Evolutionary conservation across 2,329 filamentous ascomycete species (phyloP).

Genomic region (Thermothelomyces thermophilus): DNA sequence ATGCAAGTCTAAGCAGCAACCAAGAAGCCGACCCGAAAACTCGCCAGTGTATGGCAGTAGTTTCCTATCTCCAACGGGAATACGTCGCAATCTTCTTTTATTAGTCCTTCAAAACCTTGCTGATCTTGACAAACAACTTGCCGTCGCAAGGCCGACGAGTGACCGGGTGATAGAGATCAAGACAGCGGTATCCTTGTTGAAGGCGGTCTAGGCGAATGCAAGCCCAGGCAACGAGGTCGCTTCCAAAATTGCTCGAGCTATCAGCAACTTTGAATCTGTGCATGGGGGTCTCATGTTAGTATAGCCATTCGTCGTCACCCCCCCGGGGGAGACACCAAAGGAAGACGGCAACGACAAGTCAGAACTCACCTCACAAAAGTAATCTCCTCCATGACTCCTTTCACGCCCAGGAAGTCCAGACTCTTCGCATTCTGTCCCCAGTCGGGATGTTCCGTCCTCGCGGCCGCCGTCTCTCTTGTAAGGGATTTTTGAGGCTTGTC

Average conservation of each 20-base stretch:
- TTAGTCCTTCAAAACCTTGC: constrained; percentile 33
- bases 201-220: constrained; percentile 55
- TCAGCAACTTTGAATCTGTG: constrained; percentile 50
- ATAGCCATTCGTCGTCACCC: not conserved
- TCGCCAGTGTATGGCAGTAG: no score
- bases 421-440: constrained; percentile 48
- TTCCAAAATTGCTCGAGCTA: constrained; percentile 33
- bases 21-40: not conserved
- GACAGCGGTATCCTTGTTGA: constrained; percentile 47
- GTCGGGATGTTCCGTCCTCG: constrained; percentile 55
- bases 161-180: constrained; percentile 42
- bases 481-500: constrained; percentile 48
- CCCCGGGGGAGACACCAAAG: not conserved
- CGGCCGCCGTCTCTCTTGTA: constrained; percentile 48
- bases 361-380: constrained; percentile 63
- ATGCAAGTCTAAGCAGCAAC: not conserved
- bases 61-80: no score
- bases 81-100: not conserved
- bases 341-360: constrained; percentile 3
- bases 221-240: constrained; percentile 46
- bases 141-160: constrained; percentile 38
- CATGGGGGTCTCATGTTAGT: not conserved
- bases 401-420: constrained; percentile 53
- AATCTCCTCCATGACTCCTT: constrained; percentile 59
- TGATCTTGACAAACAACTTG: constrained; percentile 47